Conservation (phyloP, 257 asterid species). For the Jasminum sambac region DNA sequence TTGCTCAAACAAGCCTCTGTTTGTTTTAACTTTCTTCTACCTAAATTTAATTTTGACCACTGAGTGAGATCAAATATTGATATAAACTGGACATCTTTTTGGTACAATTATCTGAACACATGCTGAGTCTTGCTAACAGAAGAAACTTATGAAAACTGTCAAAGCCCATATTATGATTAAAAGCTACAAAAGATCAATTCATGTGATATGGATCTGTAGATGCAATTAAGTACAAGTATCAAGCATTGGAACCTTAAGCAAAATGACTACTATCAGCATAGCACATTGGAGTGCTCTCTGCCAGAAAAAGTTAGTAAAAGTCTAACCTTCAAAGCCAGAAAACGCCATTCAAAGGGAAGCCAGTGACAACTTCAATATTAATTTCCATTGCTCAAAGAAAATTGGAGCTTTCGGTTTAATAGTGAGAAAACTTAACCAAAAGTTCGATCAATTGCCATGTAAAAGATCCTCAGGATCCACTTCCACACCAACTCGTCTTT, state of each 20-base stretch:
- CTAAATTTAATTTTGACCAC: no score
- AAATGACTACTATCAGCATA: slow-evolving; percentile 12
- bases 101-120: no score
- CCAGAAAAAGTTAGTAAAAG: slow-evolving; percentile 13
- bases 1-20: neutral
- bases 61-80: no score
- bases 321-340: slow-evolving; percentile 17
- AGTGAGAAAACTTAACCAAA: neutral
- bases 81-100: no score
- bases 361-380: slow-evolving; percentile 18
- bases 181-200: neutral
- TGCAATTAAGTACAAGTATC: slow-evolving; percentile 20
- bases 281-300: slow-evolving; percentile 15
- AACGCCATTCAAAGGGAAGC: slow-evolving; percentile 14
- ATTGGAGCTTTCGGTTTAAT: slow-evolving; percentile 20
- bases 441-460: slow-evolving; percentile 39
- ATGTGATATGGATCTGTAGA: slow-evolving; percentile 8
- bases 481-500: slow-evolving; percentile 50
- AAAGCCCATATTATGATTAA: neutral
- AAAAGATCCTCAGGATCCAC: slow-evolving; percentile 60
- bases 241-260: slow-evolving; percentile 33
- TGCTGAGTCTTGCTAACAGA: no score
- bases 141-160: neutral
- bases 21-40: no score
- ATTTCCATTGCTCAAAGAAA: slow-evolving; percentile 25